Base-by-base conservation (phyloP, 768 basidiomycete species). In the Mycena indigotica region DNA sequence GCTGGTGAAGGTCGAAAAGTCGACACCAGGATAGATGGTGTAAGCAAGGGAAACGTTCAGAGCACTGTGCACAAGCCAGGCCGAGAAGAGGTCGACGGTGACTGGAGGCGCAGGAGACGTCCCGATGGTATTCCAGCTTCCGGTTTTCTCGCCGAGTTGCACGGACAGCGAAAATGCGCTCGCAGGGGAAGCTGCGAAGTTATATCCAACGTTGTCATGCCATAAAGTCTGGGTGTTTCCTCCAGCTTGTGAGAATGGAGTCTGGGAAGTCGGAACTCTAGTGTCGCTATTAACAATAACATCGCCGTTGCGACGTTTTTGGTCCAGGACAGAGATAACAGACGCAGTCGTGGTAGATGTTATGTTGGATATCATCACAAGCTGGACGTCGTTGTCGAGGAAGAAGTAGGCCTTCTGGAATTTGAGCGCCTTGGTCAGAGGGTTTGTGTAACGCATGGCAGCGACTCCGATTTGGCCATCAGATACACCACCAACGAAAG, bases 331-430 rank as follows among this genome's bases (percentile, higher is more conserved):
- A 24, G 84, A 82, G 67, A 81, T 78, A 15, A 89, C 77, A 2
- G 83, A 75, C 2, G 80, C 77, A 50, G 66, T 69, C 29, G 75
- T 75, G 4, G 71, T 72, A 0, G 82, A 81, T 21, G 75, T 65
- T 41, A 88, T 69, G 58, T 73, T 74, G 50, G 84, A 76, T 24
- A 89, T 65, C 79, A 84, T 84, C 60, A 89, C 82, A 61, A 84
- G 78, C 62, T 87, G 85, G 10, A 84, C 73, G 57, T 86, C 84
- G 62, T 84, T 71, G 15, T 81, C 77, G 29, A 89, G 73, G 80
- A 88, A 89, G 73, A 90, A 89, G 84, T 85, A 88, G 0, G 81
- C 78, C 70, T 89, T 90, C 64, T 87, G 85, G 78, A 80, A 91
- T 40, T 73, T 67, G 28, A 90, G 68, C 10, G 75, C 64, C 16